phyloP scores from a whole-genome alignment of 768 basidiomycete genomes.

The Dendrothele bispora region DNA sequence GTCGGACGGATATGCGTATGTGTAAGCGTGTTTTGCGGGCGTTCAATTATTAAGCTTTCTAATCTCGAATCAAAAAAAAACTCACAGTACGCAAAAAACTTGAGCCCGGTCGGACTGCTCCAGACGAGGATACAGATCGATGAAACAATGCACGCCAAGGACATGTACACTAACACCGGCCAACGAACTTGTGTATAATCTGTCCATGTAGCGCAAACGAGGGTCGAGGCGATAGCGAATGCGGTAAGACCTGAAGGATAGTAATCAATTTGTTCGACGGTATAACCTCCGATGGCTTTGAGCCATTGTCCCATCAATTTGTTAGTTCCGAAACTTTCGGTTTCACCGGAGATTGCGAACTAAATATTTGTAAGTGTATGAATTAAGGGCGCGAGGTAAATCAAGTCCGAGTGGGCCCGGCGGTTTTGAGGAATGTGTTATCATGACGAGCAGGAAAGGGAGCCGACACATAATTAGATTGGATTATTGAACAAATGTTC shows the following conservation, averaged over 20 bases:
- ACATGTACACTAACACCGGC: slow-evolving; percentile 68
- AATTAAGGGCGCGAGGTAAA: not conserved
- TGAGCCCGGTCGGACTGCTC: slow-evolving; percentile 58
- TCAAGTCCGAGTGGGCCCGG: not conserved
- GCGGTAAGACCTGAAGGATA: slow-evolving; percentile 69
- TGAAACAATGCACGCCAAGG: slow-evolving; percentile 50
- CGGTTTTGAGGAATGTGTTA: no score
- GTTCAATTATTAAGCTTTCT: not conserved
- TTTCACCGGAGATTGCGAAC: slow-evolving; percentile 69
- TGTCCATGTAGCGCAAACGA: slow-evolving; percentile 64
- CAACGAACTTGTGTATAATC: slow-evolving; percentile 57
- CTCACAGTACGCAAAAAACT: slow-evolving; percentile 75
- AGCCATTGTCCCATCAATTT: slow-evolving; percentile 77
- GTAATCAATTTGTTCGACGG: slow-evolving; percentile 60
- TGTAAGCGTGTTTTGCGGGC: not conserved
- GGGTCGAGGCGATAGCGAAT: slow-evolving; percentile 61
- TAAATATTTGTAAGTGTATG: slow-evolving; percentile 18
- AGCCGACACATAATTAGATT: no score
- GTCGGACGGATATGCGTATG: no score
- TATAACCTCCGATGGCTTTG: slow-evolving; percentile 58
- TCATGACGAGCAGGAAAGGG: no score
- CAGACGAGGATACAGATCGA: slow-evolving; percentile 62
- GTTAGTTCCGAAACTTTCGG: slow-evolving; percentile 68
- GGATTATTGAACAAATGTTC: no score
- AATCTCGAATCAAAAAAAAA: slow-evolving; percentile 8